A percentile compares a stretch with the other conserved stretches of the same genome.
Evolutionary conservation across 805 yeast species (phyloP).

Genomic region (Deakozyma indianensis): DNA sequence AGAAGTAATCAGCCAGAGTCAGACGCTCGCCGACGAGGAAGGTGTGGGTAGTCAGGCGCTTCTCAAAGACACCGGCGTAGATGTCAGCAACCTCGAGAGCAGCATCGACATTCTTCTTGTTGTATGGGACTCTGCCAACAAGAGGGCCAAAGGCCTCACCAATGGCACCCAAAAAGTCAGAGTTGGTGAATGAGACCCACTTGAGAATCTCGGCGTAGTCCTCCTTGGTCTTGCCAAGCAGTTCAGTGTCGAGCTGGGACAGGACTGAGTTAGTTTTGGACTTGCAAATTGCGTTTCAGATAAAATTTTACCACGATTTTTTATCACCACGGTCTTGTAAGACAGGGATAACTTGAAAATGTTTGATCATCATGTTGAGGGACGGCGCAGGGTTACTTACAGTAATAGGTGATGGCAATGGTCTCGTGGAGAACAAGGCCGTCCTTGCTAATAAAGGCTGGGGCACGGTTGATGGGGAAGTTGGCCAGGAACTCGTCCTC

Average conservation of each 20-base stretch:
- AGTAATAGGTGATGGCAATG: slow-evolving; percentile 45
- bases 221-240: slow-evolving; percentile 1
- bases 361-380: slow-evolving; percentile 19
- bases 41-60: slow-evolving; percentile 43
- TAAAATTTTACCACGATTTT: slow-evolving; percentile 1
- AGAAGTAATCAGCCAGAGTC: slow-evolving; percentile 51
- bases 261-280: neutral
- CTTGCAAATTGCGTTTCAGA: neutral
- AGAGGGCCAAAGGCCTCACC: slow-evolving; percentile 44
- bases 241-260: neutral
- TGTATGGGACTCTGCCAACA: slow-evolving; percentile 55
- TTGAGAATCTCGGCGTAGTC: slow-evolving; percentile 43
- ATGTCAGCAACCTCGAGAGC: slow-evolving; percentile 26
- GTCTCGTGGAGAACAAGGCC: slow-evolving; percentile 52
- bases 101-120: slow-evolving; percentile 53
- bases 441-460: slow-evolving; percentile 49
- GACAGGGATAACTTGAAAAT: slow-evolving; percentile 29
- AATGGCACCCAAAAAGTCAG: slow-evolving; percentile 40
- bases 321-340: slow-evolving; percentile 13
- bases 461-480: slow-evolving; percentile 47
- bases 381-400: slow-evolving; percentile 19
- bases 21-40: slow-evolving; percentile 57
- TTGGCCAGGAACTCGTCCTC: slow-evolving; percentile 29
- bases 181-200: slow-evolving; percentile 68
- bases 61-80: slow-evolving; percentile 23